phyloP scores from a whole-genome alignment of 768 basidiomycete species.

The Boletus fagicola region DNA sequence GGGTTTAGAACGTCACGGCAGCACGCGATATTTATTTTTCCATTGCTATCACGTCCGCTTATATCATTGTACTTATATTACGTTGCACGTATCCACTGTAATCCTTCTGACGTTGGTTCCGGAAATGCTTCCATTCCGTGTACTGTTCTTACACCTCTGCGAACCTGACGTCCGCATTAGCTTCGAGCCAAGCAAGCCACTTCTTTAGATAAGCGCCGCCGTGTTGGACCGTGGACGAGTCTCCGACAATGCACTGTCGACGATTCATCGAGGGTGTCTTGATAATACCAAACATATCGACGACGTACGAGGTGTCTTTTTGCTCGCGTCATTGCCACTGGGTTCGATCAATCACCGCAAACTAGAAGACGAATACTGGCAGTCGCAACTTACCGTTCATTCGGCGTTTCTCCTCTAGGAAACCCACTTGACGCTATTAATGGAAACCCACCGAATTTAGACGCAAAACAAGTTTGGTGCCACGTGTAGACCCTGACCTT shows the following conservation, averaged over 20 bases:
- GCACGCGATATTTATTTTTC: slow-evolving; percentile 14
- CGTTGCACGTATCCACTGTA: slow-evolving; percentile 1
- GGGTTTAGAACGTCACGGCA: neutral
- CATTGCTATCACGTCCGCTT: neutral
- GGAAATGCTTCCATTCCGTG: neutral
- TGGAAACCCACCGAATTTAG: neutral
- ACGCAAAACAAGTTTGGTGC: neutral
- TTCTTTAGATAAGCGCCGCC: slow-evolving; percentile 81
- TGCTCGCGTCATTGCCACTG: slow-evolving; percentile 91
- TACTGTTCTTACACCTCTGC: slow-evolving; percentile 47
- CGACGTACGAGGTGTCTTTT: slow-evolving; percentile 75
- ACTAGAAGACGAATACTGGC: neutral
- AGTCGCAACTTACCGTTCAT: slow-evolving; percentile 66
- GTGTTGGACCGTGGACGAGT: slow-evolving; percentile 86
- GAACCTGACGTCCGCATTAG: slow-evolving; percentile 86
- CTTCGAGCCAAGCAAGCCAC: slow-evolving; percentile 91
- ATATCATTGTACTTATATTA: slow-evolving; percentile 10
- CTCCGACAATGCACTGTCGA: slow-evolving; percentile 83
- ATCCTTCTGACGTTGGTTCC: neutral
- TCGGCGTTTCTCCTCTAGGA: slow-evolving; percentile 87
- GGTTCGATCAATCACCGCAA: neutral
- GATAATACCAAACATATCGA: slow-evolving; percentile 7
- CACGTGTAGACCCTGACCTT: slow-evolving; percentile 42
- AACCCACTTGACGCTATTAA: slow-evolving; percentile 81
- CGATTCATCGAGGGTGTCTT: neutral